Evolutionary conservation across 306 rosid genomes (phyloP).

Genomic region (Luffa acutangula): DNA sequence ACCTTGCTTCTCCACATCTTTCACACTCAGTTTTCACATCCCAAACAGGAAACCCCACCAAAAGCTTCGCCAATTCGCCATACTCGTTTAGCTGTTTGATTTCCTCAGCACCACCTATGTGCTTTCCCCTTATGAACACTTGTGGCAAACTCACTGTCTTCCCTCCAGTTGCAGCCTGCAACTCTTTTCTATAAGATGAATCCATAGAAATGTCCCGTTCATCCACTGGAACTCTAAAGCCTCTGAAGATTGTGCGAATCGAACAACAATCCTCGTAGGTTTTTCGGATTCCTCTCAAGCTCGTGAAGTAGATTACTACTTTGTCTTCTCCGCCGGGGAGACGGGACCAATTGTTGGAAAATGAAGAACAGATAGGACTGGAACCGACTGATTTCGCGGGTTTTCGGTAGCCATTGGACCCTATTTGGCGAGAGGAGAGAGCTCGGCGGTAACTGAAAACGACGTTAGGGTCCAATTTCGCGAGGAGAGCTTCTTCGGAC

Average conservation of each 20-base stretch:
- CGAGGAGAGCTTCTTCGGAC: constrained; percentile 64
- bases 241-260: constrained; percentile 46
- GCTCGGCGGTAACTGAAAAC: constrained; percentile 61
- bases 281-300: constrained; percentile 62
- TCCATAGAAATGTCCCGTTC: constrained; percentile 86
- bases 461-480: constrained; percentile 70
- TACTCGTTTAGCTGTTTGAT: constrained; percentile 46
- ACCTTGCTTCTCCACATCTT: constrained; percentile 64
- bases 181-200: constrained; percentile 48
- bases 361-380: constrained; percentile 32
- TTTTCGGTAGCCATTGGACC: constrained; percentile 14
- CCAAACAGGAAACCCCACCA: constrained; percentile 38
- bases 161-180: constrained; percentile 33
- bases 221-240: constrained; percentile 53
- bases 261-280: constrained; percentile 72
- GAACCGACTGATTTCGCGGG: constrained; percentile 35
- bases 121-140: constrained; percentile 49
- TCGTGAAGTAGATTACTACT: constrained; percentile 58
- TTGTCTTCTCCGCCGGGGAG: constrained; percentile 41
- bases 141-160: constrained; percentile 44
- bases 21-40: constrained; percentile 45
- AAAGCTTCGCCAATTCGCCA: constrained; percentile 47
- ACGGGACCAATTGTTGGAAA: constrained; percentile 12
- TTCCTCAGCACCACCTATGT: constrained; percentile 68
- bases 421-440: constrained; percentile 48